Conservation (phyloP, 345 rosid species). For the Acer saccharum region DNA sequence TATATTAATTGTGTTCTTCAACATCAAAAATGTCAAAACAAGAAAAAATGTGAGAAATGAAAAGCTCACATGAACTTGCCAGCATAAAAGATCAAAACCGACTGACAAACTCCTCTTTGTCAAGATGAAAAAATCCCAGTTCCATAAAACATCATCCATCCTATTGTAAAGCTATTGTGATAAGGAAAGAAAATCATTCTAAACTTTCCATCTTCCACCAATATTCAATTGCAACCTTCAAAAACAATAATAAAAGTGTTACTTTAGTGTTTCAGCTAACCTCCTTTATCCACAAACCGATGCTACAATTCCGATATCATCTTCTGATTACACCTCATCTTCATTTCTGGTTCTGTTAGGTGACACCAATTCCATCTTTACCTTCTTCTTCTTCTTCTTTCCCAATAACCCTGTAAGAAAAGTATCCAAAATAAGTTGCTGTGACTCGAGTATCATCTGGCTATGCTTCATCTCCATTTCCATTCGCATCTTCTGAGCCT, state of each 20-base stretch:
- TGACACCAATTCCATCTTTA: constrained; percentile 19
- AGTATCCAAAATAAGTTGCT: constrained; percentile 52
- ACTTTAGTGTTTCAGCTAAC: background rate
- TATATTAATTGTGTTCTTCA: constrained; percentile 1
- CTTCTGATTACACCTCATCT: constrained; percentile 26
- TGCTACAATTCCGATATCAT: constrained; percentile 8
- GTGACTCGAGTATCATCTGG: constrained; percentile 69
- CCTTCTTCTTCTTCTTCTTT: constrained; percentile 44
- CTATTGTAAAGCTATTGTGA: background rate
- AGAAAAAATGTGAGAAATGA: background rate
- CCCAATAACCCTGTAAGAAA: constrained; percentile 43
- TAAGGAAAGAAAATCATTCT: background rate
- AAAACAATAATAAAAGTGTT: background rate
- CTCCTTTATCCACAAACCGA: constrained; percentile 19
- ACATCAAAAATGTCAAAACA: constrained; percentile 9
- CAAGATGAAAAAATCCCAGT: constrained; percentile 5
- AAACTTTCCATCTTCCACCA: constrained; percentile 1
- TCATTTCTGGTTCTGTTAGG: constrained; percentile 19
- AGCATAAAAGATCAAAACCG: constrained; percentile 17
- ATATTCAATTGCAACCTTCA: constrained; percentile 5
- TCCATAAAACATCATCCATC: background rate
- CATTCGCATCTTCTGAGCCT: constrained; percentile 69
- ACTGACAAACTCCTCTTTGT: background rate
- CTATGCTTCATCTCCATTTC: constrained; percentile 67
- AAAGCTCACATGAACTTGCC: constrained; percentile 4